Conservation (phyloP, 2,329 filamentous ascomycete species). For the Amauroascus verrucosus region DNA sequence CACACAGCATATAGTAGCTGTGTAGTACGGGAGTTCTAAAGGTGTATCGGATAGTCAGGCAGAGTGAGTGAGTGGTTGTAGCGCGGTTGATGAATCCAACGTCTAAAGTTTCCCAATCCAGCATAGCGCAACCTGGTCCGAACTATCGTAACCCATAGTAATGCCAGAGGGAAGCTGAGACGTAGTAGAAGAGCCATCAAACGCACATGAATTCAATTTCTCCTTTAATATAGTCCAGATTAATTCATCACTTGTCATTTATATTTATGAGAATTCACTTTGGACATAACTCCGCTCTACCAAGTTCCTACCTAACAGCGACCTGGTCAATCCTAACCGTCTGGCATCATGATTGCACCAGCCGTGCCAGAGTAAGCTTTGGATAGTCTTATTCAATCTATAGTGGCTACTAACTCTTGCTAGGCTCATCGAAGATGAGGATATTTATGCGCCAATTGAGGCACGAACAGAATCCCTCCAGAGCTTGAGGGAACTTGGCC, state of each 20-base stretch:
- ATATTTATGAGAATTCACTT: background rate
- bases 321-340: background rate
- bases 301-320: background rate
- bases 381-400: background rate
- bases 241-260: background rate
- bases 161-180: too few relatives aligned
- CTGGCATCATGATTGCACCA: slow-evolving; percentile 56
- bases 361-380: slow-evolving; percentile 61
- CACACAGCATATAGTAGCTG: background rate
- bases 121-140: slow-evolving; percentile 6
- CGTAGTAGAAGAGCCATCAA: too few relatives aligned
- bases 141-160: background rate
- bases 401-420: background rate
- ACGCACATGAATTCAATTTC: background rate
- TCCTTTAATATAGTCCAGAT: background rate
- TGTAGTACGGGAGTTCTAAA: background rate
- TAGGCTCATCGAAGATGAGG: slow-evolving; percentile 87
- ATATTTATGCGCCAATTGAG: slow-evolving; percentile 76
- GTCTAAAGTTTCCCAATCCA: slow-evolving; percentile 4
- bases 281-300: too few relatives aligned
- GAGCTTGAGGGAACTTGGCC: slow-evolving; percentile 80
- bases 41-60: too few relatives aligned
- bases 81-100: background rate
- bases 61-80: too few relatives aligned
- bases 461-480: slow-evolving; percentile 81